phyloP scores from a whole-genome alignment of 768 basidiomycete genomes.

The Mycena pura region DNA sequence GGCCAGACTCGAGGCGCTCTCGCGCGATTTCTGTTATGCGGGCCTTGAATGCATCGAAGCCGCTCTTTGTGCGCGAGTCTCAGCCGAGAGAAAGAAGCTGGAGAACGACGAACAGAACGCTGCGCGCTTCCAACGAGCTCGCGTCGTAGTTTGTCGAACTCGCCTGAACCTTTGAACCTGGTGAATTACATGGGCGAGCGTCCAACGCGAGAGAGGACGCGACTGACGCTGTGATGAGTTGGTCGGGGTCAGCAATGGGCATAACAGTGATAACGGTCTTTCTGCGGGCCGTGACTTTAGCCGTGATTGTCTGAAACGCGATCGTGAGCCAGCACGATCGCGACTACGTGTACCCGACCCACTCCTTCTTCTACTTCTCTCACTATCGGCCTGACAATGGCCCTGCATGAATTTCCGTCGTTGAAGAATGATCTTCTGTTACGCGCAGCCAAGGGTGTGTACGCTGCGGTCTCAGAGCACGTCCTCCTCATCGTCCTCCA shows the following conservation, averaged over 20 bases:
- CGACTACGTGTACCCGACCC: constrained; percentile 1
- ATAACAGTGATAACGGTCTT: constrained; percentile 33
- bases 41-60: constrained; percentile 56
- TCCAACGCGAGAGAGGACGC: not conserved
- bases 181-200: not conserved
- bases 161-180: constrained; percentile 83
- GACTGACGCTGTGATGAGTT: constrained; percentile 70
- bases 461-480: not conserved
- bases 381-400: constrained; percentile 38
- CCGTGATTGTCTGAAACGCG: not conserved
- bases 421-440: constrained; percentile 88
- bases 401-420: constrained; percentile 59
- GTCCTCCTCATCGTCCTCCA: constrained; percentile 31
- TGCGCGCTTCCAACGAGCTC: constrained; percentile 70
- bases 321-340: constrained; percentile 9
- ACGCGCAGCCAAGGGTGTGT: constrained; percentile 81
- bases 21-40: constrained; percentile 69
- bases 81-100: constrained; percentile 8
- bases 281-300: not conserved
- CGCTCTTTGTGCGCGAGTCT: constrained; percentile 49
- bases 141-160: constrained; percentile 75
- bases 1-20: constrained; percentile 60
- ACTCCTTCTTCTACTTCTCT: constrained; percentile 22
- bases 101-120: constrained; percentile 51
- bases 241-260: constrained; percentile 62